Percentiles rank a stretch among this genome's conserved stretches.
Evolutionary conservation across 805 yeast genomes (phyloP).

Genomic region (Candida wancherniae): DNA sequence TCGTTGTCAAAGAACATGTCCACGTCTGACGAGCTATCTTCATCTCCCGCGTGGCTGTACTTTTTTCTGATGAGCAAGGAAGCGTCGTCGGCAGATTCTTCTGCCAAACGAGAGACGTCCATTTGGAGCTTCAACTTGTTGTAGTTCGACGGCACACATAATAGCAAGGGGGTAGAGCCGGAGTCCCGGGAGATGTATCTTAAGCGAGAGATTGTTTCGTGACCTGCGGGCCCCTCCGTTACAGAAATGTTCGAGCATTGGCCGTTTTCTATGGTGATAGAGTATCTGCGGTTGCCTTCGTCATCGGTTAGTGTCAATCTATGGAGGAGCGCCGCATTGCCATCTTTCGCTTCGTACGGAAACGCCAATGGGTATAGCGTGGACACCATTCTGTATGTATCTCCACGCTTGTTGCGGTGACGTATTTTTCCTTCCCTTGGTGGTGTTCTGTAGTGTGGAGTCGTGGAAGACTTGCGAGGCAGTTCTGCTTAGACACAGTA

Average conservation of each 20-base stretch:
- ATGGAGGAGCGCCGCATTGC: slow-evolving; percentile 17
- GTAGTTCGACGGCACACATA: slow-evolving; percentile 22
- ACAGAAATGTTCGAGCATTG: slow-evolving; percentile 20
- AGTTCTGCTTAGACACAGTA: no score
- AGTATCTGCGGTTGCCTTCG: slow-evolving; percentile 19
- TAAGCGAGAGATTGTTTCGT: slow-evolving; percentile 5
- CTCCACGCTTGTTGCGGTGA: background rate
- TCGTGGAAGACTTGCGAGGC: background rate
- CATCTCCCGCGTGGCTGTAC: slow-evolving; percentile 13
- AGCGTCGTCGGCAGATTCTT: slow-evolving; percentile 7
- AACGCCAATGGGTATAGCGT: slow-evolving; percentile 20
- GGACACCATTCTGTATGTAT: slow-evolving; percentile 8
- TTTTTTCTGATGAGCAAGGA: slow-evolving; percentile 32
- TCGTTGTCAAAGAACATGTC: no score
- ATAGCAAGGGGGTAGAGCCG: slow-evolving; percentile 25
- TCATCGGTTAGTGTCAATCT: slow-evolving; percentile 25
- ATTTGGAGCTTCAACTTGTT: slow-evolving; percentile 24
- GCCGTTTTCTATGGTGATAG: slow-evolving; percentile 18
- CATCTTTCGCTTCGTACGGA: slow-evolving; percentile 21
- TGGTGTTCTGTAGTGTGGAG: background rate
- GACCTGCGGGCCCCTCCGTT: no score
- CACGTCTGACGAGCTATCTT: slow-evolving; percentile 10
- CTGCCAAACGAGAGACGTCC: slow-evolving; percentile 21
- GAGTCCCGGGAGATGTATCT: slow-evolving; percentile 25
- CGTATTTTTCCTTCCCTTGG: background rate